These are phyloP conservation scores for Picocystis sp. DNA, from an alignment of 163 green algal species.

Conservation along the genomic window DNA sequence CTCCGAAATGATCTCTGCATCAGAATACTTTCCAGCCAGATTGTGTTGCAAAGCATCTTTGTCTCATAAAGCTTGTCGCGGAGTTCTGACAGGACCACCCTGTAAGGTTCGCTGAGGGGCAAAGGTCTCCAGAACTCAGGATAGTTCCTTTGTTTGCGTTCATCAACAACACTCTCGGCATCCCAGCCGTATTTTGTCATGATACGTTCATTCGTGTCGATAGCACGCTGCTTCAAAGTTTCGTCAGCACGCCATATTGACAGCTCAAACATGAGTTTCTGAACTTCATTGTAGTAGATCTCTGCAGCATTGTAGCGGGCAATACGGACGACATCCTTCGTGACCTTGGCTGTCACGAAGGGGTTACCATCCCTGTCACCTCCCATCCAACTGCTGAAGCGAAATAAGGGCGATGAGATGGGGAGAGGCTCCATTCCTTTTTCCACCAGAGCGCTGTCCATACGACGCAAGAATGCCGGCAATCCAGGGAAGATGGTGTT, in stretches of 20 bases:
- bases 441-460: constrained; percentile 77
- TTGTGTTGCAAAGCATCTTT: constrained; percentile 17
- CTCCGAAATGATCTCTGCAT: constrained; percentile 1
- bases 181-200: constrained; percentile 22
- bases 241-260: constrained; percentile 65
- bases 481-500: constrained; percentile 70
- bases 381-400: constrained; percentile 81
- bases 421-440: constrained; percentile 68
- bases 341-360: constrained; percentile 20
- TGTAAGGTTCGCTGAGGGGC: constrained; percentile 62
- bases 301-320: constrained; percentile 76
- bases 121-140: constrained; percentile 45
- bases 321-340: constrained; percentile 72
- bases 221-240: constrained; percentile 17
- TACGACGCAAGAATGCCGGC: constrained; percentile 76
- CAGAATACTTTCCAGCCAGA: constrained; percentile 1
- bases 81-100: constrained; percentile 72
- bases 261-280: constrained; percentile 82
- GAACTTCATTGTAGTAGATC: constrained; percentile 82
- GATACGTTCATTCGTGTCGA: constrained; percentile 12
- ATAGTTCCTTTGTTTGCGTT: constrained; percentile 74
- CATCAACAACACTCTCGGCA: constrained; percentile 28
- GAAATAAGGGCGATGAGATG: constrained; percentile 42
- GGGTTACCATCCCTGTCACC: constrained; percentile 93
- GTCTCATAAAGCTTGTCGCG: constrained; percentile 42